phyloP scores from a whole-genome alignment of 1,139 yeast genomes.

The Yamadazyma dushanensis region DNA sequence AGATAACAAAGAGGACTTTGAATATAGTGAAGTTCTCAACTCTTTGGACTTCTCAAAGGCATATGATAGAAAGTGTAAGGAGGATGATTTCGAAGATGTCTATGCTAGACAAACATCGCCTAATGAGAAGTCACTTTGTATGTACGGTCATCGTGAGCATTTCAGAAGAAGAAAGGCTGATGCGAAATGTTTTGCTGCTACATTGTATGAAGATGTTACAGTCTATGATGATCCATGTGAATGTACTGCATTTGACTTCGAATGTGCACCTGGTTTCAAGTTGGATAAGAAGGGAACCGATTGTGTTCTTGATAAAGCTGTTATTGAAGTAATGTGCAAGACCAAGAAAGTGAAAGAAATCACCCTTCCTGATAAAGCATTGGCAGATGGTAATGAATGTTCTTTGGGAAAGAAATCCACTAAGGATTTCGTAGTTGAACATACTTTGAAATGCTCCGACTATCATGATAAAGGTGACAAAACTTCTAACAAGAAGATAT shows the following conservation, averaged over 20 bases:
- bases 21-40: conserved; percentile 28
- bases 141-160: conserved; percentile 71
- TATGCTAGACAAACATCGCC: conserved; percentile 53
- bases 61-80: conserved; percentile 49
- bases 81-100: conserved; percentile 68
- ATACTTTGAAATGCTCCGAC: conserved; percentile 35
- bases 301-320: conserved; percentile 56
- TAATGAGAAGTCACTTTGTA: conserved; percentile 58
- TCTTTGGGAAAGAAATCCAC: conserved; percentile 27
- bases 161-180: conserved; percentile 68
- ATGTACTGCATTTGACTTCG: conserved; percentile 68
- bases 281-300: conserved; percentile 27
- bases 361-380: conserved; percentile 37
- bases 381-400: conserved; percentile 53
- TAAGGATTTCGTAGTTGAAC: conserved; percentile 26
- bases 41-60: conserved; percentile 65
- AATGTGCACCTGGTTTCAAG: conserved; percentile 65
- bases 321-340: conserved; percentile 29
- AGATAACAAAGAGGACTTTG: conserved; percentile 14
- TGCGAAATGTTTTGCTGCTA: conserved; percentile 68
- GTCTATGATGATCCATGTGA: conserved; percentile 60
- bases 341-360: conserved; percentile 21
- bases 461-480: conserved; percentile 29
- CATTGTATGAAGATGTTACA: conserved; percentile 58
- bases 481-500: conserved; percentile 22